Evolutionary conservation across 768 basidiomycete species (phyloP).

Genomic region (Mycena amicta): DNA sequence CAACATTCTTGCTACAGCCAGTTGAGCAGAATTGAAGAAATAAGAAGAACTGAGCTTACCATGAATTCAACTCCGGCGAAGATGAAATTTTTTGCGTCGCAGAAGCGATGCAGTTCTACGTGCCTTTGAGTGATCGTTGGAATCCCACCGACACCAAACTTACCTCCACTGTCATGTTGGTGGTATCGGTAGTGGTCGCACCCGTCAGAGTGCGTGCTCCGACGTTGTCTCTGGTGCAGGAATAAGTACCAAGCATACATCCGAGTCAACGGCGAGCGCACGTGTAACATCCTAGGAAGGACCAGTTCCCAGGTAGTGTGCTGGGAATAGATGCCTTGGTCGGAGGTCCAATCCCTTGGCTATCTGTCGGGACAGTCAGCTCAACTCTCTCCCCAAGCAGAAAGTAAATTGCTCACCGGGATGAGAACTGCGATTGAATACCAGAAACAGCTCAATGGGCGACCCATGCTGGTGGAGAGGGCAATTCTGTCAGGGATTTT

Average conservation of each 20-base stretch:
- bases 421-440: too few relatives aligned
- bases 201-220: slow-evolving; percentile 61
- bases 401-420: too few relatives aligned
- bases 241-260: slow-evolving; percentile 3
- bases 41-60: slow-evolving; percentile 23
- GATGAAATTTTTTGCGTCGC: slow-evolving; percentile 48
- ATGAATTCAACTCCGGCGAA: slow-evolving; percentile 73
- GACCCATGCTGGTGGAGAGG: too few relatives aligned
- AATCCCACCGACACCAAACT: too few relatives aligned
- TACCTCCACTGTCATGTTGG: slow-evolving; percentile 61
- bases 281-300: slow-evolving; percentile 64
- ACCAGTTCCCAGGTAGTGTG: slow-evolving; percentile 47
- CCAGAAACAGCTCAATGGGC: too few relatives aligned
- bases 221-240: slow-evolving; percentile 56
- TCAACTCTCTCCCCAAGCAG: too few relatives aligned
- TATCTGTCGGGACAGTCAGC: too few relatives aligned
- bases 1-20: slow-evolving; percentile 51
- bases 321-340: not conserved
- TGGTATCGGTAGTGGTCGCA: slow-evolving; percentile 45
- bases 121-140: not conserved
- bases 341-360: too few relatives aligned
- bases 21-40: slow-evolving; percentile 26
- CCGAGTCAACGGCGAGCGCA: slow-evolving; percentile 30
- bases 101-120: slow-evolving; percentile 43
- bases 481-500: too few relatives aligned